Percentiles rank a stretch among this genome's conserved stretches.
Evolutionary conservation across 1,284 basidiomycete species (phyloP).

Genomic region (Trichosporon ovoides): DNA sequence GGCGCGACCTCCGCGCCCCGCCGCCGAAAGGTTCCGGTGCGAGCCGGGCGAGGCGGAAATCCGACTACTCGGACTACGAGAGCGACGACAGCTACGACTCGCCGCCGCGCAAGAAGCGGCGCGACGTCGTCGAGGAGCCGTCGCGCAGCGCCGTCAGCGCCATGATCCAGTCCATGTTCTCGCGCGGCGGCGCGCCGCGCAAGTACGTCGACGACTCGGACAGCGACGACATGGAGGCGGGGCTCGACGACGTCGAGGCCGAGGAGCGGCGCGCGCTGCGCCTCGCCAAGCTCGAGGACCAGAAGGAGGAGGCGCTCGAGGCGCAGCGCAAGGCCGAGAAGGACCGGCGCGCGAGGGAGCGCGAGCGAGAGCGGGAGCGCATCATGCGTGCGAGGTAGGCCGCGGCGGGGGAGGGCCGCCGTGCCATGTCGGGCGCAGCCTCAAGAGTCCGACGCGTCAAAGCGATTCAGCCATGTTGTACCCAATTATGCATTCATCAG

Average conservation of each 20-base stretch:
- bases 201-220: slow-evolving; percentile 25
- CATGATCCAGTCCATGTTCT: slow-evolving; percentile 22
- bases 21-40: background rate
- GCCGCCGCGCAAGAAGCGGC: slow-evolving; percentile 14
- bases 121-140: slow-evolving; percentile 10
- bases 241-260: slow-evolving; percentile 37
- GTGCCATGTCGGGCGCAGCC: no score
- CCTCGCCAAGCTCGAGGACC: slow-evolving; percentile 41
- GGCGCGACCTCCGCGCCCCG: background rate
- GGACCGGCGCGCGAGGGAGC: slow-evolving; percentile 25
- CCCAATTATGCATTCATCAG: background rate
- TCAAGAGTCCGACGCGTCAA: no score
- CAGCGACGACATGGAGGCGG: slow-evolving; percentile 44
- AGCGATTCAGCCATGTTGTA: background rate
- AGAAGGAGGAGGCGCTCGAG: slow-evolving; percentile 38
- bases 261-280: slow-evolving; percentile 36
- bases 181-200: slow-evolving; percentile 14
- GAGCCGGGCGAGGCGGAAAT: slow-evolving; percentile 6
- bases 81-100: slow-evolving; percentile 11
- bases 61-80: slow-evolving; percentile 10
- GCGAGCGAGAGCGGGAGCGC: slow-evolving; percentile 9
- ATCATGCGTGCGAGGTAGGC: background rate
- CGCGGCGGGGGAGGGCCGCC: background rate
- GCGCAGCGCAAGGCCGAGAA: slow-evolving; percentile 30
- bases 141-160: slow-evolving; percentile 14